These are phyloP conservation scores for Pseudocercospora musae DNA, from an alignment of 2,329 filamentous ascomycete genomes.

Conservation along the genomic window DNA sequence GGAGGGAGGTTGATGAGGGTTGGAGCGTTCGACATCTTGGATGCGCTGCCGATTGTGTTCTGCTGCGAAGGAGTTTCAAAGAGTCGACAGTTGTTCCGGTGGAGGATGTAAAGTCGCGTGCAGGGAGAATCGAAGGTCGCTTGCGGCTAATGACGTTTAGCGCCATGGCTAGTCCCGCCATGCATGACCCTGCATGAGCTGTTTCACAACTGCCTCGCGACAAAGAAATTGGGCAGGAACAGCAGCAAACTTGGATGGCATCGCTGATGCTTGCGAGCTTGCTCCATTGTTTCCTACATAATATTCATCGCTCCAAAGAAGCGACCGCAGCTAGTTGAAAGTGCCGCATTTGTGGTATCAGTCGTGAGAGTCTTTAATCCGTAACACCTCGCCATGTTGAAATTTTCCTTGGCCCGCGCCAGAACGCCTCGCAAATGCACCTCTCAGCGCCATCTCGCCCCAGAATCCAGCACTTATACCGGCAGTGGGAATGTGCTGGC, in stretches of 20 bases:
- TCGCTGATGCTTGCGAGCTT: background rate
- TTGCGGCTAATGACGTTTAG: background rate
- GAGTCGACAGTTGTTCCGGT: background rate
- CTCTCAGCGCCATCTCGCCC: background rate
- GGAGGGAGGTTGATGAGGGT: conserved; percentile 82
- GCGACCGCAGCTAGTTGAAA: conserved; percentile 19
- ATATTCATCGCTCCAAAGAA: background rate
- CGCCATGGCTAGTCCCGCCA: background rate
- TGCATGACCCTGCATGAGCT: background rate
- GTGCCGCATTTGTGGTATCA: conserved; percentile 12
- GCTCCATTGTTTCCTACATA: background rate
- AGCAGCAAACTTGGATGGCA: background rate
- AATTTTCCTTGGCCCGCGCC: conserved; percentile 8
- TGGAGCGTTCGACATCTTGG: conserved; percentile 47
- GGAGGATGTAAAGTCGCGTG: background rate
- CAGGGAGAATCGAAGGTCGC: background rate
- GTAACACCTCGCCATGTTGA: conserved; percentile 15
- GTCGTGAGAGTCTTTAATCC: background rate
- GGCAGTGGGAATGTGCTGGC: conserved; percentile 89
- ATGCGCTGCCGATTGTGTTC: background rate
- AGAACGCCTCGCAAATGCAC: conserved; percentile 14
- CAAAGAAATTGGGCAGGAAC: background rate
- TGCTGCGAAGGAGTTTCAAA: background rate
- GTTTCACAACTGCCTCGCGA: background rate
- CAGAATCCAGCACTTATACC: too few relatives aligned